A percentile compares a stretch with the other conserved stretches of the same genome.
phyloP scores from a whole-genome alignment of 2,329 filamentous ascomycete genomes.

The Colletotrichum tabaci region DNA sequence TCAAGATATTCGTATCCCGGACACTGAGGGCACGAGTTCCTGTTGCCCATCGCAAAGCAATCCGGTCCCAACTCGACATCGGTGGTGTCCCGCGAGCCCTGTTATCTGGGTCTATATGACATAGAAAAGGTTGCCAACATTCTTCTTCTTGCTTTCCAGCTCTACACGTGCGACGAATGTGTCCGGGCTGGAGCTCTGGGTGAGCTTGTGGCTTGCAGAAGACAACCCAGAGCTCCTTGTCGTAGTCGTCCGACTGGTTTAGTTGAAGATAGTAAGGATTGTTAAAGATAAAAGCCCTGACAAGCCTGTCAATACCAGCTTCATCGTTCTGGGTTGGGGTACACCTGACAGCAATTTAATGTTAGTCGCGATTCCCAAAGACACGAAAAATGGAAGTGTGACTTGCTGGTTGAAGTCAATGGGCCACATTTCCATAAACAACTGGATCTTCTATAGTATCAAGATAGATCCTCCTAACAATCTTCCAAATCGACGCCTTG shows the following conservation, averaged over 20 bases:
- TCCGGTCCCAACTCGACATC: no score
- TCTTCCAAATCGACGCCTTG: no score
- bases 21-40: no score
- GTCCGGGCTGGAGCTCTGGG: neutral
- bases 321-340: neutral
- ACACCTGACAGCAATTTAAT: neutral
- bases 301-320: constrained; percentile 7
- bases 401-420: neutral
- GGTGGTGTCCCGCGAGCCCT: no score
- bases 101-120: no score
- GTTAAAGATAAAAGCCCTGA: neutral
- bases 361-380: neutral
- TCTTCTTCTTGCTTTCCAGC: neutral
- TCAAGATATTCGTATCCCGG: no score
- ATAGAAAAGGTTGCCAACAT: neutral
- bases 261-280: constrained; percentile 1
- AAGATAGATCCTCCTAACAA: no score
- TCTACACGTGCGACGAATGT: neutral
- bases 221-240: neutral
- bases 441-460: no score
- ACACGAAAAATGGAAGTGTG: no score
- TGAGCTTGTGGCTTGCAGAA: neutral
- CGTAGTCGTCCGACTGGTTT: neutral
- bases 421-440: no score
- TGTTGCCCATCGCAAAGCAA: no score